Percentiles rank a stretch among this genome's conserved stretches.
Conservation (phyloP, 306 rosid species). For the Corylus heterophylla region DNA sequence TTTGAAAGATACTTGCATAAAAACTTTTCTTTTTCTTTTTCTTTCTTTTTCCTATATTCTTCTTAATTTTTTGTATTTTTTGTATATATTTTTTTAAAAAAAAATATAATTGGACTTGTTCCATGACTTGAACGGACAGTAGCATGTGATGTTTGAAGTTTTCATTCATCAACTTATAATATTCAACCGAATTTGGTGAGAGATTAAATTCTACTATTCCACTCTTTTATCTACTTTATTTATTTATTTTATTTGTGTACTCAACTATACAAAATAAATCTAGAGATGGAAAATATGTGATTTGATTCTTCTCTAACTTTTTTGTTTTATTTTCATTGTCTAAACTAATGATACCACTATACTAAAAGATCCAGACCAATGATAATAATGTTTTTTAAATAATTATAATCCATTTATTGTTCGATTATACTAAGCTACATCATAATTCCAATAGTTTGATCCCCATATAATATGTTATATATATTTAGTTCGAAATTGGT, state of each 20-base stretch:
- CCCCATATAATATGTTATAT: too few species aligned
- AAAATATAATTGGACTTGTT: neutral
- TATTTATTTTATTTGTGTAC: too few species aligned
- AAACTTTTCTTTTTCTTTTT: neutral
- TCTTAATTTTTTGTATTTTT: neutral
- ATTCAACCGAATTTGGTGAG: neutral
- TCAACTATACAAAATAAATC: too few species aligned
- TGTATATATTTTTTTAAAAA: neutral
- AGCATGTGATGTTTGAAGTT: neutral
- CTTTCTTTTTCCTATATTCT: neutral
- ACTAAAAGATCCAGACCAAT: too few species aligned
- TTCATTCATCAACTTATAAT: neutral
- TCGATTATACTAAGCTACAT: too few species aligned
- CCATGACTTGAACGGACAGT: neutral
- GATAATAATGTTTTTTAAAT: too few species aligned
- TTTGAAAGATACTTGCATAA: slow-evolving; percentile 3
- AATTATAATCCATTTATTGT: too few species aligned
- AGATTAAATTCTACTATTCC: neutral
- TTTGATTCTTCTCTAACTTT: neutral
- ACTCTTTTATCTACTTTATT: neutral
- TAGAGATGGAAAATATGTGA: too few species aligned
- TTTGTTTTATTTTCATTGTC: too few species aligned
- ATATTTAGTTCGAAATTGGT: too few species aligned
- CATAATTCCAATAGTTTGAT: too few species aligned
- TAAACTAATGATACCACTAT: too few species aligned